Evolutionary conservation across 768 basidiomycete species (phyloP), one percentile per base, ranked within the genome.

Genomic region (Thelephora aurantiotincta): DNA sequence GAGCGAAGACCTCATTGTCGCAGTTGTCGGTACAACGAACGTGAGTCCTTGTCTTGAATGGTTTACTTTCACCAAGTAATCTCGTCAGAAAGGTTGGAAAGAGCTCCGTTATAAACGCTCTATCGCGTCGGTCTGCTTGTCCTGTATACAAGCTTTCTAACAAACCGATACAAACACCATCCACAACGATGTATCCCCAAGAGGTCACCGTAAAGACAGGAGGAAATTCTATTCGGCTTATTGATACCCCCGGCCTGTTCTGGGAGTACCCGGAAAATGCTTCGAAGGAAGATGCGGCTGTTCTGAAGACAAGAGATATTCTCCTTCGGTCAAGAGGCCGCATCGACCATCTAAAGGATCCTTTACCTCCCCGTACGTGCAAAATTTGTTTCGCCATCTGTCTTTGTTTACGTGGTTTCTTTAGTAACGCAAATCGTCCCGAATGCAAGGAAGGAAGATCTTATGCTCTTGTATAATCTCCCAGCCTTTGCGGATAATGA

Each of bases 241-340:
- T 92, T 55, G 92, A 96, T 61, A 94, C 88, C 0, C 92, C 92
- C 30, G 92, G 92, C n/a, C 64, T 91, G 54, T 69, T 75, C 45
- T 80, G 77, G 71, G 76, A 73, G 66, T 58, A 57, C 33, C 48
- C 60, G 2, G 51, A 48, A 7, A 66, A 68, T 16, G 63, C 67
- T 13, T 58, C 67, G 18, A 63, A 59, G 11, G 71, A 70, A 33
- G 66, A 67, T 23, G 49, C 54, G 13, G 38, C 38, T 9, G 58
- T 44, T 48, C 45, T 45, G 5, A 71, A 77, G 33, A 72, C 77
- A 4, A 75, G 72, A 16, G 92, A 96, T 57, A 75, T 91, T 47
- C 62, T 94, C n/a, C 59, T 85, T 53, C 73, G 90, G 43, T 81
- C 75, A 58, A 73, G 80, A 53, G 92, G 91, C 11, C 72, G 83